Base-by-base conservation (phyloP, 208 protist genomes). In the Acanthamoeba polyphaga region DNA sequence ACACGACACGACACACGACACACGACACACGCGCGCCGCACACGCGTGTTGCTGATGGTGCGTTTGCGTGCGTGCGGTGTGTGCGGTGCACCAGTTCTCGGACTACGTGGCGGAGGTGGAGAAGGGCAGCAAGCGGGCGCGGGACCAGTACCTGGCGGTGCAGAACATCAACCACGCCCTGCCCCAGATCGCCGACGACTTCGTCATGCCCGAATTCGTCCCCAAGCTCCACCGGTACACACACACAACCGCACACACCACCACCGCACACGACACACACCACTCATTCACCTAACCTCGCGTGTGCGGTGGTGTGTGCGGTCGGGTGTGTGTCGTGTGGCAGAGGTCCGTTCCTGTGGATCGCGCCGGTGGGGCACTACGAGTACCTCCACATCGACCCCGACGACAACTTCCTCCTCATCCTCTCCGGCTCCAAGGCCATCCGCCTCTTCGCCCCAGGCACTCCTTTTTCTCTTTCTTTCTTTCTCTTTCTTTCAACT, bases 81-180 rank as follows among this genome's bases (percentile, higher is more conserved):
- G 55, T 12, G 55, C 55, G 10, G 9, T 60, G 17, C n/a, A n/a
- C n/a, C 49, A 93, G 88, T 93, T 93, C 53, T 10, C 32, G 43
- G 60, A 94, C 32, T 94, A 94, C 70, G 64, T 82, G 46, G 38
- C 19, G 43, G 38, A 53, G 70, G 8, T 94, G 34, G 15, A 84
- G 72, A 78, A 34, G 29, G 68, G 70, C 32, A 46, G 19, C 8
- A 74, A 74, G 46, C 17, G 27, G 15, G 64, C 90, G 70, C 62
- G 70, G 9, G 53, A 94, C 72, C 72, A 84, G 17, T 94, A 94
- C 55, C 64, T 94, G 3, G 90, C 90, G 68, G 90, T 94, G 8
- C 90, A 94, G 90, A 94, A 94, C 90, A 55, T 94, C 32, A 78
- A 84, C 17, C 64, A 24, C 7, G 72, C 90, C 1, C 64, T 82